Percentiles rank a stretch among this genome's conserved stretches.
phyloP scores from a whole-genome alignment of 495 filamentous ascomycete genomes.

The Sordaria brevicollis region DNA sequence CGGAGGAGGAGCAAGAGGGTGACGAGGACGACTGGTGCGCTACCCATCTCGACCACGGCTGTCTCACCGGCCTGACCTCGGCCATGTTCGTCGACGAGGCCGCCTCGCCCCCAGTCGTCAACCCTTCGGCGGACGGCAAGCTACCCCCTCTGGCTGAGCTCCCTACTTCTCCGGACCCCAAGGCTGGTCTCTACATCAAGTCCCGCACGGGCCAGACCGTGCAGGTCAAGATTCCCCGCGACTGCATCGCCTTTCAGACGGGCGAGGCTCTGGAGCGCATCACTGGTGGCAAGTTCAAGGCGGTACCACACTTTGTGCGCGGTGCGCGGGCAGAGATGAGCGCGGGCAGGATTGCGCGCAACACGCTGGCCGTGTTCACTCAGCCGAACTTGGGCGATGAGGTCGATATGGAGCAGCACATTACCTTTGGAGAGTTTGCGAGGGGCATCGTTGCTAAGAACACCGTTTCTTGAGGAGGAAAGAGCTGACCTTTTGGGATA shows the following conservation, averaged over 20 bases:
- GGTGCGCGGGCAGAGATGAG: constrained; percentile 44
- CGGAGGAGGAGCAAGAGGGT: constrained; percentile 64
- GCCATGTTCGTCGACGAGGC: constrained; percentile 93
- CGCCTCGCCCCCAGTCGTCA: constrained; percentile 31
- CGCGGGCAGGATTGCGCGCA: constrained; percentile 57
- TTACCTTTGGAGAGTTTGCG: constrained; percentile 81
- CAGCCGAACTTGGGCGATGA: constrained; percentile 87
- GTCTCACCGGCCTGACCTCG: constrained; percentile 84
- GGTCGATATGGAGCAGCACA: constrained; percentile 60
- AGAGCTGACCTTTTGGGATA: not conserved
- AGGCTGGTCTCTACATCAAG: constrained; percentile 83
- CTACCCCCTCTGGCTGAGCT: constrained; percentile 54
- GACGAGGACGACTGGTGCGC: constrained; percentile 92
- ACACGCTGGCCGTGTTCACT: constrained; percentile 94
- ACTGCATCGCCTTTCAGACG: constrained; percentile 93
- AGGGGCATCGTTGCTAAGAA: constrained; percentile 74
- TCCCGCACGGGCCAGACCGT: constrained; percentile 66
- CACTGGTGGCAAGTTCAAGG: constrained; percentile 77
- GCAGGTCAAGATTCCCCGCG: constrained; percentile 80
- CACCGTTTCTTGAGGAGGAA: constrained; percentile 43
- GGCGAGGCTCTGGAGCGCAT: constrained; percentile 86
- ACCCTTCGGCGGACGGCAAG: constrained; percentile 9
- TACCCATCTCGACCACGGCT: constrained; percentile 88
- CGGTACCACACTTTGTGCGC: constrained; percentile 92
- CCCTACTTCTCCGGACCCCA: constrained; percentile 60